Percentiles rank a stretch among this genome's conserved stretches.
Conservation (phyloP, 148 eudicot species). For the Rhododendron mucronatum region DNA sequence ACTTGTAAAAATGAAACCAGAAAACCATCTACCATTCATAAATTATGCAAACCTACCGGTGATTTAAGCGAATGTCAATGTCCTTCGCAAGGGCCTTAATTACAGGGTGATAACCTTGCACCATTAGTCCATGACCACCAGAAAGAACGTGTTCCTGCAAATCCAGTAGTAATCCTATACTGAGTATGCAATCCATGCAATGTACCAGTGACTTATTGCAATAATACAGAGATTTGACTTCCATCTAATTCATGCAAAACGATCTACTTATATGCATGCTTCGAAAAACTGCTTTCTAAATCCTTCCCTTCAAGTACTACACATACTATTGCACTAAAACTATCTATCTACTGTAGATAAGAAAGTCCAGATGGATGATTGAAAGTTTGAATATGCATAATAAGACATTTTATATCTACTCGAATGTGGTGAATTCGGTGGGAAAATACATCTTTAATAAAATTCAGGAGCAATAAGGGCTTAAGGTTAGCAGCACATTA, state of each 20-base stretch:
- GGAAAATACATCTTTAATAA: background rate
- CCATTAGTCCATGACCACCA: slow-evolving; percentile 99
- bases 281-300: background rate
- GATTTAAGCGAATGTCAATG: slow-evolving; percentile 75
- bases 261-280: background rate
- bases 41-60: slow-evolving; percentile 45
- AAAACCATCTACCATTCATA: background rate
- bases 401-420: background rate
- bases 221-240: background rate
- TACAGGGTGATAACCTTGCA: slow-evolving; percentile 84
- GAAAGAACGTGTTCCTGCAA: slow-evolving; percentile 91
- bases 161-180: slow-evolving; percentile 1
- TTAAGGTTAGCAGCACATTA: background rate
- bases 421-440: background rate
- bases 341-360: background rate
- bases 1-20: background rate
- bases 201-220: background rate
- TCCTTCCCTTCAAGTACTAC: background rate
- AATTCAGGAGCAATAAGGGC: background rate
- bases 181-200: slow-evolving; percentile 11
- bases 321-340: background rate
- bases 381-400: background rate
- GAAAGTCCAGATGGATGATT: background rate
- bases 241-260: background rate
- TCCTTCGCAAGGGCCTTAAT: slow-evolving; percentile 77